A percentile compares a stretch with the other conserved stretches of the same genome.
Conservation (phyloP, 1,139 yeast species). For the Nakaseomyces uthaithaninus region DNA sequence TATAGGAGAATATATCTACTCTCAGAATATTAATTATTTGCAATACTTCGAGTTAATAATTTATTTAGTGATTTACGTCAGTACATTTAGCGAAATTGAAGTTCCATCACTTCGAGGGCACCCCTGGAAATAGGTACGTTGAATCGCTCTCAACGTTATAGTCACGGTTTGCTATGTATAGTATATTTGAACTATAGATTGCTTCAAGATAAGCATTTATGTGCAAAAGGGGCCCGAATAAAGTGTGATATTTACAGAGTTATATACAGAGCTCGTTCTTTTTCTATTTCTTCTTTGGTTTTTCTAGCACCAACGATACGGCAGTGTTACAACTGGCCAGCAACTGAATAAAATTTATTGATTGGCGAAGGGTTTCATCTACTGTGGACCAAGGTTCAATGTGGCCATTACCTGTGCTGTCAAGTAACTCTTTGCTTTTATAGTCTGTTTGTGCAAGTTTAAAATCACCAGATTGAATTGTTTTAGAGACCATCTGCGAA, state of each 20-base stretch:
- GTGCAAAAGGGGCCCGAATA: too few species aligned
- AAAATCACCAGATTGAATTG: conserved; percentile 11
- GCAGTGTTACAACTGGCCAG: conserved; percentile 20
- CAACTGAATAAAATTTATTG: conserved; percentile 17
- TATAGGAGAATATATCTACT: too few species aligned
- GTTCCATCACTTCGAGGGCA: too few species aligned
- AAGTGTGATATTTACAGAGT: conserved; percentile 1
- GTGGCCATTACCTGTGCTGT: conserved; percentile 8
- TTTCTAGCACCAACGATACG: conserved; percentile 22
- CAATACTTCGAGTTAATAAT: too few species aligned
- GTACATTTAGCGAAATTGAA: too few species aligned
- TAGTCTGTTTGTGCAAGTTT: background rate
- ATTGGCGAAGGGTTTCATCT: conserved; percentile 17
- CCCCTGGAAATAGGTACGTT: too few species aligned
- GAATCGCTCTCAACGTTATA: too few species aligned
- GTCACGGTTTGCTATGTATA: too few species aligned
- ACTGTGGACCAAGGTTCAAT: conserved; percentile 27
- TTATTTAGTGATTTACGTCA: too few species aligned
- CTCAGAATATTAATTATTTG: too few species aligned
- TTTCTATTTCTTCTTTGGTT: conserved; percentile 15
- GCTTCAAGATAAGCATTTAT: too few species aligned
- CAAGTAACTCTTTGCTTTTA: background rate
- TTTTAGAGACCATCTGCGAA: conserved; percentile 15
- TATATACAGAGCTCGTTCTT: background rate
- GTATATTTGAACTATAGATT: too few species aligned